Evolutionary conservation across 2,329 filamentous ascomycete genomes (phyloP), one percentile per base, ranked within the genome.

Genomic region (Neospermospora avenae): DNA sequence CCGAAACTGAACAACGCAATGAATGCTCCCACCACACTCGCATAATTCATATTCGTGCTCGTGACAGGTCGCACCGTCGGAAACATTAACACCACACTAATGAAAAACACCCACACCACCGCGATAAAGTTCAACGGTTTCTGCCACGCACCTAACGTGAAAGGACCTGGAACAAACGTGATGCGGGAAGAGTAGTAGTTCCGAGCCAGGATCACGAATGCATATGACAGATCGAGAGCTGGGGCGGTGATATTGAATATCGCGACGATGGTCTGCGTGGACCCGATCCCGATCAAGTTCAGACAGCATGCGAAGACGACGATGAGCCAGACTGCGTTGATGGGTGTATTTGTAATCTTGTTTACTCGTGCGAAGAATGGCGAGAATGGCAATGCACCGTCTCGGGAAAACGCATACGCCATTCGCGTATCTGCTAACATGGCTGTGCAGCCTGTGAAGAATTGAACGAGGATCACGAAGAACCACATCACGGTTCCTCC

Each of bases 301-400:
- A 83, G 74, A 54, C 73, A 76, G 65, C 69, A 74, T 70, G 82
- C 84, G 71, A 84, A 84, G 62, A 78, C 67, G 2, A 86, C 84
- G 46, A 86, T 82, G 52, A 86, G 80, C 84, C 84, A 87, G 57
- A 87, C 84, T 2, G 83, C 80, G 61, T 86, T 82, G 57, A 87
- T 76, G 0, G 84, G 84, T 0, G 84, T 87, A 14, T 80, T 75
- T 0, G 84, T 87, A 52, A 73, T 67, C 8, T 67, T 62, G 65
- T 84, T 84, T 55, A 86, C 75, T 63, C 77, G 78, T 45, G 78
- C 77, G 72, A 82, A 80, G 57, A 62, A 62, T 3, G 18, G 72
- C 2, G 84, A 85, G 63, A 85, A 84, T 1, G 84, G 84, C n/a
- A 86, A 77, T 0, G 81, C 83, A 20, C 81, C 77, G 64, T 86